Base-by-base conservation (phyloP, 2,329 filamentous ascomycete genomes). In the Chaetomium sp. region DNA sequence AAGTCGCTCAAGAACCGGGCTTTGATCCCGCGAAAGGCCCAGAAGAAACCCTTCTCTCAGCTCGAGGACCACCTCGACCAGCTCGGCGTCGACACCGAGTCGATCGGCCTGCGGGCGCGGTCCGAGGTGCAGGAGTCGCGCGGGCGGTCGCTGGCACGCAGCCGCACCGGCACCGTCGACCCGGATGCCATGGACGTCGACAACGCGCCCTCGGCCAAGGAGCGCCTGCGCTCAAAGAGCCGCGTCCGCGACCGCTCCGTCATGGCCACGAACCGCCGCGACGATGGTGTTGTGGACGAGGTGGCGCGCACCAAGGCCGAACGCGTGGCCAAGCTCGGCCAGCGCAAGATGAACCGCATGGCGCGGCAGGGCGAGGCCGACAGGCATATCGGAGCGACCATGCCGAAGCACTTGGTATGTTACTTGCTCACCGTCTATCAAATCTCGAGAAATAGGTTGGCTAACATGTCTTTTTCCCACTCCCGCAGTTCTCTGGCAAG, bases 261-360 rank as follows among this genome's bases (percentile, higher is more conserved):
- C 49, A 79, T 78, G 58, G 80, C 81, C 45, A 79, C 78, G 60
- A 92, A 92, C 79, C 85, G 92, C 74, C 85, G 87, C 67, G 87
- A 89, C 31, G 91, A 93, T 69, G 92, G 92, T 80, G 89, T 98
- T 50, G 85, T 83, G 65, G 86, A 91, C 74, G 85, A 87, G 69
- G 78, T 76, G 61, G 81, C 85, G 57, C 86, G 91, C 70, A 84
- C 83, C 66, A 96, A 94, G 85, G 93, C 92, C 45, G 93, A 97
- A 78, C 88, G 90, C 74, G 82, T 96, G 76, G 85, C 88, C 75
- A 98, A 97, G 85, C 81, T 99, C 76, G 85, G 89, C 73, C 96
- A 99, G 88, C 93, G 94, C 85, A 94, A 93, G 87, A 97, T 96
- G 93, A 99, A 99, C 83, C 87, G 94, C 70, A 95, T 96, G 90